phyloP scores from a whole-genome alignment of 768 basidiomycete genomes.

The Suillus luteus region DNA sequence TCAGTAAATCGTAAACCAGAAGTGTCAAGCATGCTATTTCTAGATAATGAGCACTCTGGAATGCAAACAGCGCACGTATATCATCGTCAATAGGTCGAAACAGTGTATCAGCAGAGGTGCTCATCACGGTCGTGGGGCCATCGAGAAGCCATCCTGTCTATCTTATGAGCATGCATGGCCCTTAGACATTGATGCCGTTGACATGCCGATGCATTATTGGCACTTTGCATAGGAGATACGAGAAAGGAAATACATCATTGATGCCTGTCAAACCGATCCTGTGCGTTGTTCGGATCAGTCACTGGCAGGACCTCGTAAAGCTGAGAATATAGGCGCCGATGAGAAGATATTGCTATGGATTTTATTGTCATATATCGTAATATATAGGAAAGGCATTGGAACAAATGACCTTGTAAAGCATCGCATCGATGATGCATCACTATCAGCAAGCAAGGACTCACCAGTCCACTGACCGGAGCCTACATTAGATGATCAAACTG shows the following conservation, averaged over 20 bases:
- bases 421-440: not conserved
- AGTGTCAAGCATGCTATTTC: conserved; percentile 15
- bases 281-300: not conserved
- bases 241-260: not conserved
- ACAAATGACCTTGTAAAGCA: not conserved
- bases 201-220: not conserved
- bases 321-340: not conserved
- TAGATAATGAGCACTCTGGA: conserved; percentile 13
- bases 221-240: not conserved
- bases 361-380: no score
- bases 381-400: not conserved
- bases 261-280: not conserved
- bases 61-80: not conserved
- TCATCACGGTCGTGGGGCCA: not conserved
- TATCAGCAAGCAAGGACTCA: not conserved
- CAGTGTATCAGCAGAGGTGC: not conserved
- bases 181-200: not conserved
- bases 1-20: conserved; percentile 12
- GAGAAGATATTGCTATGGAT: not conserved
- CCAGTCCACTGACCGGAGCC: not conserved
- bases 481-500: not conserved
- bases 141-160: not conserved
- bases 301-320: not conserved
- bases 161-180: not conserved
- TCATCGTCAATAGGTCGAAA: not conserved